These are phyloP conservation scores for Trichoderma breve DNA, from an alignment of 2,329 filamentous ascomycete genomes.

Conservation along the genomic window DNA sequence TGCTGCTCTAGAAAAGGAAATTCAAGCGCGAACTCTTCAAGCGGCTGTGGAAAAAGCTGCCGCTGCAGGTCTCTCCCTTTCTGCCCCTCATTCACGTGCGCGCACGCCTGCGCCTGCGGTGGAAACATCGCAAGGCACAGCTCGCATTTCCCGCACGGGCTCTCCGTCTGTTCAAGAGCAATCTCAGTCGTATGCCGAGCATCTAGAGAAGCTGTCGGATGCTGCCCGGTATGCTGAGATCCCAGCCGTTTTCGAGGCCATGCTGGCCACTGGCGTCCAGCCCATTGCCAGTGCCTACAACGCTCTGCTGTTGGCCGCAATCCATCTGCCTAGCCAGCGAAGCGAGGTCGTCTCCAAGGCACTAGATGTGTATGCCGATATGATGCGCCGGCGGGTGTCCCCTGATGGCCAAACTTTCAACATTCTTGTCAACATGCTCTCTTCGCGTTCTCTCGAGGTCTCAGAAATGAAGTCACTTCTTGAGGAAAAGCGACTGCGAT, in stretches of 20 bases:
- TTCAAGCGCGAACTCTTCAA: conserved; percentile 52
- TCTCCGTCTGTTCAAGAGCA: conserved; percentile 63
- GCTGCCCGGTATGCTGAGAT: conserved; percentile 80
- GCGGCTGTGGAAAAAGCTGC: conserved; percentile 46
- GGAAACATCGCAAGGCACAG: conserved; percentile 43
- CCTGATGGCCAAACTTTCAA: conserved; percentile 86
- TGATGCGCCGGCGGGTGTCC: conserved; percentile 80
- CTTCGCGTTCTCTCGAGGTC: conserved; percentile 76
- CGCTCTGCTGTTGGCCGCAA: conserved; percentile 78
- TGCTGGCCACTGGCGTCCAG: conserved; percentile 77
- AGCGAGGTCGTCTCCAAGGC: conserved; percentile 87
- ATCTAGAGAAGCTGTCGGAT: conserved; percentile 71
- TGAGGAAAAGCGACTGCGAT: conserved; percentile 79
- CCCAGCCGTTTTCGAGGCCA: conserved; percentile 83
- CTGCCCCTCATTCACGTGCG: conserved; percentile 40
- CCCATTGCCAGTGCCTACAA: conserved; percentile 90
- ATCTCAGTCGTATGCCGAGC: conserved; percentile 70
- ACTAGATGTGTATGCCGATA: conserved; percentile 92
- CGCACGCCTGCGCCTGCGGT: conserved; percentile 34
- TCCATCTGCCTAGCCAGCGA: conserved; percentile 74
- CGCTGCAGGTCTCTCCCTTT: conserved; percentile 37
- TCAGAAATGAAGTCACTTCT: conserved; percentile 68
- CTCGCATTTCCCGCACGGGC: conserved; percentile 44
- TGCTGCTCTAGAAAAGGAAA: conserved; percentile 78
- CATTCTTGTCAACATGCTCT: conserved; percentile 79